These are phyloP conservation scores for Hymenoscyphus linearis DNA, from an alignment of 2,329 filamentous ascomycete species.

Conservation along the genomic window DNA sequence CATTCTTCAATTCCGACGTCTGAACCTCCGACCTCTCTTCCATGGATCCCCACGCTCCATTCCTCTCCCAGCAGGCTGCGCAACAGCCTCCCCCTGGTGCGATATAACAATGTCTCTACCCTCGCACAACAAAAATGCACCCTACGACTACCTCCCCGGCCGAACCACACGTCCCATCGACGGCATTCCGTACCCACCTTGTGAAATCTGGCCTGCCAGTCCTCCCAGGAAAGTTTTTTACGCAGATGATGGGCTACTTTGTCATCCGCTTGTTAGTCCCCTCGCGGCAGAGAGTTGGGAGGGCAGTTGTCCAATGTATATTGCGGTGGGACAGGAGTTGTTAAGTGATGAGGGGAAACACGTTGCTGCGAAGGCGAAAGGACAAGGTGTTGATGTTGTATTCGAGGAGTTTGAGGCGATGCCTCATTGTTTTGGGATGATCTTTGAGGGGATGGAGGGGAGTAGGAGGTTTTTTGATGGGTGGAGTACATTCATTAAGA, in stretches of 20 bases:
- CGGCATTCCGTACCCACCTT: slow-evolving; percentile 38
- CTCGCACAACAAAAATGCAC: slow-evolving; percentile 45
- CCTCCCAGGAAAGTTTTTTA: slow-evolving; percentile 52
- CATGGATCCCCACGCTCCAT: slow-evolving; percentile 52
- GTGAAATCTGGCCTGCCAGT: slow-evolving; percentile 51
- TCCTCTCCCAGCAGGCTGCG: slow-evolving; percentile 61
- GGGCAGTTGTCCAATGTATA: slow-evolving; percentile 59
- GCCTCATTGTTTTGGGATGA: slow-evolving; percentile 67
- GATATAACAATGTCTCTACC: slow-evolving; percentile 63
- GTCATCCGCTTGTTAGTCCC: slow-evolving; percentile 65
- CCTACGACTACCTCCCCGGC: slow-evolving; percentile 60
- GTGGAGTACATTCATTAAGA: slow-evolving; percentile 52
- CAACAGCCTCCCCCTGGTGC: slow-evolving; percentile 63
- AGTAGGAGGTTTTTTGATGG: slow-evolving; percentile 47
- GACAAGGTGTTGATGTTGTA: slow-evolving; percentile 54
- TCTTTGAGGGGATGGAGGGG: slow-evolving; percentile 44
- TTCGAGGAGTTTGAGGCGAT: slow-evolving; percentile 75
- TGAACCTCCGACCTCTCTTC: slow-evolving; percentile 48
- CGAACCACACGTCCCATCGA: slow-evolving; percentile 28
- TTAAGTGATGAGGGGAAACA: slow-evolving; percentile 62
- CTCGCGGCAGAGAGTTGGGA: slow-evolving; percentile 55
- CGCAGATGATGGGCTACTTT: slow-evolving; percentile 46
- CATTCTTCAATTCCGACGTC: slow-evolving; percentile 55
- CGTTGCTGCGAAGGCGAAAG: slow-evolving; percentile 50
- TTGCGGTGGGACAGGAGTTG: slow-evolving; percentile 67